Evolutionary conservation across 1,139 yeast species (phyloP), one percentile per base, ranked within the genome.

Genomic region (Lodderomyces parapsilosis): DNA sequence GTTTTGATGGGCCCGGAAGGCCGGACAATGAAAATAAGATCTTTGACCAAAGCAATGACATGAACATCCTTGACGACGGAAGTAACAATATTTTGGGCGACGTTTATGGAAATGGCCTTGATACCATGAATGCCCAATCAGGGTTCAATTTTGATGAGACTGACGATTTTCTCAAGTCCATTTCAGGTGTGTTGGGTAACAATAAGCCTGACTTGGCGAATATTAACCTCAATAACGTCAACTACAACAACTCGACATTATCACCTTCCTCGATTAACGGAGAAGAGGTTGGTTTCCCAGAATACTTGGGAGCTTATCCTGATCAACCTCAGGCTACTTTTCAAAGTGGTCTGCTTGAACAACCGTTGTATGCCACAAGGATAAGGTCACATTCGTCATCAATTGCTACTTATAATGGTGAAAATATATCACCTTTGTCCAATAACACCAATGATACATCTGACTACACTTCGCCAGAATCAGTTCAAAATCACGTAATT

Each of bases 391-490:
- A 40, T 34, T 49, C 53, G 14, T 37, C 45, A 7, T 43, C 51
- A 10, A 46, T 49, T 9, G 38, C 28, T 4, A 38, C 49, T 13
- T 47, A 36, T 25, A 41, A 41, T 11, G 43, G 47, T 33, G 52
- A 49, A 20, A 45, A 39, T 13, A 43, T 54, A 4, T 57, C 68
- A 4, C 68, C 71, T 1, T 40, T 49, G 4, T 57, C 65, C 28
- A 60, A 65, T 23, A 59, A 58, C n/a, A 55, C 66, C 6, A 45
- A 51, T 14, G 49, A 40, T 22, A 63, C 71, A 3, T 63, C 70
- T 3, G 51, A 63, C 22, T 60, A 61, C 39, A 66, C 73, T 1
- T 62, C 72, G 0, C 73, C 73, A 2, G 72, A 64, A 43, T 54
- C 60, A 1, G 36, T 48, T 2, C 39, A 36, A 14, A 38, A 38